A percentile compares a stretch with the other conserved stretches of the same genome.
phyloP scores from a whole-genome alignment of 208 protist genomes.

The Porcisia deanei region DNA sequence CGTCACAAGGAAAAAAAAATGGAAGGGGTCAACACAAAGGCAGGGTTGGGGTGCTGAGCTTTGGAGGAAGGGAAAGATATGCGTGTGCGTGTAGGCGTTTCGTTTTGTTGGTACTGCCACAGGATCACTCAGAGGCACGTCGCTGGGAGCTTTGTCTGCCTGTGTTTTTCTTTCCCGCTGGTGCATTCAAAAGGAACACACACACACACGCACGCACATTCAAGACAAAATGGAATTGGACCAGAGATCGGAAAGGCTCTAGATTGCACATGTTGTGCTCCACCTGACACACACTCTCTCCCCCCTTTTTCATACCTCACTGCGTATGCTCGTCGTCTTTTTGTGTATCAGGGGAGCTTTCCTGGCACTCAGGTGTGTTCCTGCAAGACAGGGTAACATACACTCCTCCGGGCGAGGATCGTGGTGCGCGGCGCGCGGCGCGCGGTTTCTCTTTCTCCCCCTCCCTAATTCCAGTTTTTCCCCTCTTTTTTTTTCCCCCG shows the following conservation, averaged over 20 bases:
- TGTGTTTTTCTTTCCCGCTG: too few species aligned
- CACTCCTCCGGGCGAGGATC: not conserved
- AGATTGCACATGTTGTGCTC: constrained; percentile 9
- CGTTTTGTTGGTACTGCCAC: not conserved
- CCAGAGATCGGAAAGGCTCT: not conserved
- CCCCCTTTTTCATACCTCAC: not conserved
- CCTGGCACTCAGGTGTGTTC: not conserved
- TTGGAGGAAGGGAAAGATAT: not conserved
- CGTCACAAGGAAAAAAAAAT: too few species aligned
- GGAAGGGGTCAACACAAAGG: not conserved
- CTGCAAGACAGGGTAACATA: not conserved
- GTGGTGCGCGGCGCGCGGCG: too few species aligned
- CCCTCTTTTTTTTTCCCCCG: not conserved
- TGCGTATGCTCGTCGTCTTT: too few species aligned
- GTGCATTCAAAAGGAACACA: not conserved
- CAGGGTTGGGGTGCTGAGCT: not conserved
- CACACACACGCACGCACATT: not conserved
- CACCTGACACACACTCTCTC: not conserved
- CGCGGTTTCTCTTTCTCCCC: not conserved
- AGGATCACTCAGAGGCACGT: not conserved
- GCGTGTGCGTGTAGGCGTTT: not conserved
- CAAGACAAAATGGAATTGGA: too few species aligned
- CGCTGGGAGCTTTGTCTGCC: not conserved
- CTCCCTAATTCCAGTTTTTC: not conserved
- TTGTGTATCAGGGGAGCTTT: not conserved